Percentiles rank a stretch among this genome's conserved stretches.
Conservation (phyloP, 208 protist genomes). For the Trypanosoma avium region DNA sequence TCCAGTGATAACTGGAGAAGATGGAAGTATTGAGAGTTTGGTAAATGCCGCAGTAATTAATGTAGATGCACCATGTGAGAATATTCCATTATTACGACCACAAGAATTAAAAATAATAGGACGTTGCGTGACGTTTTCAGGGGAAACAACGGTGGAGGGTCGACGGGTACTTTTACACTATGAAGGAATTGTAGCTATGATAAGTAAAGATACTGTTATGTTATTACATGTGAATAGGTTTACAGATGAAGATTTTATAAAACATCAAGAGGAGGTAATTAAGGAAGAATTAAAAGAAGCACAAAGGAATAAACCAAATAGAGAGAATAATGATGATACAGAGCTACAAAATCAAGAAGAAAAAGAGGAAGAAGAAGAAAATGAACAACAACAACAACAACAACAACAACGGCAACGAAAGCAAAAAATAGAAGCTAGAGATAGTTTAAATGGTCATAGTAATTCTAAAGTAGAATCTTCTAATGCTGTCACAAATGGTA, state of each 20-base stretch:
- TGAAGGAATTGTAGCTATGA: conserved; percentile 68
- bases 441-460: too few relatives aligned
- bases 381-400: too few relatives aligned
- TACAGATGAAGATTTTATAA: conserved; percentile 62
- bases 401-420: too few relatives aligned
- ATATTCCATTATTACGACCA: conserved; percentile 49
- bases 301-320: not conserved
- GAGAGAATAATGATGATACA: not conserved
- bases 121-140: conserved; percentile 67
- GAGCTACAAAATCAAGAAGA: not conserved
- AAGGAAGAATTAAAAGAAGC: not conserved
- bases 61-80: conserved; percentile 46
- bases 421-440: too few relatives aligned
- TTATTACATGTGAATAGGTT: conserved; percentile 72
- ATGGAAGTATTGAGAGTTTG: conserved; percentile 43
- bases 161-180: conserved; percentile 53
- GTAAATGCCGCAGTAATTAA: conserved; percentile 45
- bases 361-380: not conserved
- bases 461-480: too few relatives aligned
- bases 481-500: too few relatives aligned
- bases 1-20: not conserved
- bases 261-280: conserved; percentile 6
- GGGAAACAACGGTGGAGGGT: conserved; percentile 52
- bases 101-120: conserved; percentile 85
- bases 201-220: conserved; percentile 77